phyloP scores from a whole-genome alignment of 1,284 basidiomycete genomes.

The Hypsizygus ulmarius region DNA sequence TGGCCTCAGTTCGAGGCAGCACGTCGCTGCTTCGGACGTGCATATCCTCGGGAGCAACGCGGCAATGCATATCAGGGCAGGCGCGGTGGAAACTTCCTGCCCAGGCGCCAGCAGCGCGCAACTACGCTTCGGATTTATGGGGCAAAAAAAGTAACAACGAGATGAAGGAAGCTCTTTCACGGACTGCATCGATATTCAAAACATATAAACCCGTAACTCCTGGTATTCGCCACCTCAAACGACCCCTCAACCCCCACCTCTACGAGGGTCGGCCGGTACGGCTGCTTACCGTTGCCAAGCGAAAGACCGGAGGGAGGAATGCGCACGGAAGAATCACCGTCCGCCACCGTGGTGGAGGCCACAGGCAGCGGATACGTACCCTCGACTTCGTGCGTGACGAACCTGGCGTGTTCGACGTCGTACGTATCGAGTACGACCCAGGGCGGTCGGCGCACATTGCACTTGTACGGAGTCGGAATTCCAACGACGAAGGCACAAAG shows the following conservation, averaged over 20 bases:
- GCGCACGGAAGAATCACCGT: slow-evolving; percentile 85
- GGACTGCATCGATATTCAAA: slow-evolving; percentile 68
- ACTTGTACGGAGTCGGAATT: slow-evolving; percentile 66
- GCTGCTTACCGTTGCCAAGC: slow-evolving; percentile 79
- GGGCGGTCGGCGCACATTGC: slow-evolving; percentile 94
- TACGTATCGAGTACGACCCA: slow-evolving; percentile 96
- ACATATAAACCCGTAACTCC: slow-evolving; percentile 89
- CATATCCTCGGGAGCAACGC: slow-evolving; percentile 17
- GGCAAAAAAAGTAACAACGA: slow-evolving; percentile 31
- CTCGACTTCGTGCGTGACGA: slow-evolving; percentile 85
- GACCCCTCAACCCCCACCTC: slow-evolving; percentile 79
- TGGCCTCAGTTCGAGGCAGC: slow-evolving; percentile 35
- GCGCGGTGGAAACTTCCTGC: slow-evolving; percentile 1
- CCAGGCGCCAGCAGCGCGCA: slow-evolving; percentile 19
- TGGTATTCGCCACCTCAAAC: slow-evolving; percentile 83
- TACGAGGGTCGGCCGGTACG: slow-evolving; percentile 83
- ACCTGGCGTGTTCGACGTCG: slow-evolving; percentile 82
- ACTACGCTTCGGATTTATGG: slow-evolving; percentile 40
- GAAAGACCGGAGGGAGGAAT: slow-evolving; percentile 88
- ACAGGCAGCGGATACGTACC: slow-evolving; percentile 81
- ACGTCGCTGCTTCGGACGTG: slow-evolving; percentile 31
- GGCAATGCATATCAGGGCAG: slow-evolving; percentile 5
- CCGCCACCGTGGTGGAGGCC: slow-evolving; percentile 88
- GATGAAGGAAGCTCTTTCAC: slow-evolving; percentile 34
- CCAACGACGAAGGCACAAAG: slow-evolving; percentile 43